Evolutionary conservation across 139 green algal genomes (phyloP).

Genomic region (Tetradesmus lagerheimii): DNA sequence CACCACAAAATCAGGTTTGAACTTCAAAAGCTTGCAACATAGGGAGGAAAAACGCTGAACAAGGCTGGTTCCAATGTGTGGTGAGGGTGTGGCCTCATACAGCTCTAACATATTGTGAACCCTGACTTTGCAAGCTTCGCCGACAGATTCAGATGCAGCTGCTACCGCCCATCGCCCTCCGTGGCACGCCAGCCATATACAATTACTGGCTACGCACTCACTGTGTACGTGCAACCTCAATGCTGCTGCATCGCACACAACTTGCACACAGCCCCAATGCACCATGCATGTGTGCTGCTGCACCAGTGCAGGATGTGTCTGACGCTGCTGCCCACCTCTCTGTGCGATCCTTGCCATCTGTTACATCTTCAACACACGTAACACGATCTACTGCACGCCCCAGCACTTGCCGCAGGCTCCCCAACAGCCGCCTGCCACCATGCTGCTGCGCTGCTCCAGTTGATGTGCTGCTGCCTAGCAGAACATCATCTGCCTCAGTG

Average conservation of each 20-base stretch:
- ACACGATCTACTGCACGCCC: not conserved
- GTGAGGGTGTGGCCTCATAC: not conserved
- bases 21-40: not conserved
- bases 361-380: not conserved
- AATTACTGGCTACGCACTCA: too few species aligned
- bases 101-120: not conserved
- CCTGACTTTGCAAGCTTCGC: too few species aligned
- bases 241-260: too few species aligned
- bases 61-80: not conserved
- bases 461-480: not conserved
- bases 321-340: not conserved
- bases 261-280: too few species aligned
- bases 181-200: too few species aligned
- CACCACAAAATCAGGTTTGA: too few species aligned
- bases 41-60: not conserved
- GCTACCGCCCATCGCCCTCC: too few species aligned
- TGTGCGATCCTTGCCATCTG: not conserved
- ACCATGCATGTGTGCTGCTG: too few species aligned
- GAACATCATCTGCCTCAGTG: not conserved
- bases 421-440: not conserved
- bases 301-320: not conserved
- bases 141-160: too few species aligned
- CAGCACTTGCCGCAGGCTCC: not conserved
- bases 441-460: not conserved
- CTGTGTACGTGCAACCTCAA: too few species aligned